Conservation (phyloP, 2,329 filamentous ascomycete genomes). For the Aspergillus amoenus region DNA sequence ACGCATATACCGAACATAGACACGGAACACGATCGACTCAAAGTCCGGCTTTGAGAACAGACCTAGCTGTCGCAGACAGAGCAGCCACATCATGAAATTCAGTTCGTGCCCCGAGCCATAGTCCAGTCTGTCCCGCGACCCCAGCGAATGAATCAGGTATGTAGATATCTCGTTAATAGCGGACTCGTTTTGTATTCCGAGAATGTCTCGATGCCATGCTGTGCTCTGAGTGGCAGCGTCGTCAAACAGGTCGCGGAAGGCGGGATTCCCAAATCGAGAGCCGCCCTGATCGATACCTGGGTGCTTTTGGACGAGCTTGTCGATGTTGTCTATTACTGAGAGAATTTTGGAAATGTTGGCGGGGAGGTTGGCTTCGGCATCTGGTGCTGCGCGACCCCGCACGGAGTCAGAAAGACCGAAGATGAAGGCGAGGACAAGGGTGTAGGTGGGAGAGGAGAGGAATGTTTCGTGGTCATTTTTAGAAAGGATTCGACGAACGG, state of each 20-base stretch:
- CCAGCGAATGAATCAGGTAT: conserved; percentile 82
- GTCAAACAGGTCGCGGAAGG: conserved; percentile 78
- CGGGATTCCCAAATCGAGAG: conserved; percentile 91
- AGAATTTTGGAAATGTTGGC: conserved; percentile 64
- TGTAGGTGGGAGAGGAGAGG: conserved; percentile 71
- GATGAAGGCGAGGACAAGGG: conserved; percentile 77
- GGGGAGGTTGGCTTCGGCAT: conserved; percentile 38
- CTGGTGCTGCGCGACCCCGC: conserved; percentile 43
- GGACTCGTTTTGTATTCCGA: conserved; percentile 38
- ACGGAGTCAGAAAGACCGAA: conserved; percentile 85
- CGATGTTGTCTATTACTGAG: conserved; percentile 67
- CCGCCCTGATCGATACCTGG: conserved; percentile 84
- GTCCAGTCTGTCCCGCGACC: conserved; percentile 83
- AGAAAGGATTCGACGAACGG: conserved; percentile 78
- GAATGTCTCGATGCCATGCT: conserved; percentile 42
- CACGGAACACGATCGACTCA: conserved; percentile 68
- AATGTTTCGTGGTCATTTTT: conserved; percentile 78
- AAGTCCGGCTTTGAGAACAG: conserved; percentile 67
- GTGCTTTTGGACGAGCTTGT: conserved; percentile 63
- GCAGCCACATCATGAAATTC: conserved; percentile 93
- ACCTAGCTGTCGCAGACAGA: conserved; percentile 83
- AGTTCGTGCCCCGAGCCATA: conserved; percentile 97
- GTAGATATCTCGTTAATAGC: conserved; percentile 71
- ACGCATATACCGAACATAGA: conserved; percentile 79
- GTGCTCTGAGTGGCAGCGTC: conserved; percentile 41